Evolutionary conservation across 2,329 filamentous ascomycete genomes (phyloP).

Genomic region (Phaeophleospora eucalypticola): DNA sequence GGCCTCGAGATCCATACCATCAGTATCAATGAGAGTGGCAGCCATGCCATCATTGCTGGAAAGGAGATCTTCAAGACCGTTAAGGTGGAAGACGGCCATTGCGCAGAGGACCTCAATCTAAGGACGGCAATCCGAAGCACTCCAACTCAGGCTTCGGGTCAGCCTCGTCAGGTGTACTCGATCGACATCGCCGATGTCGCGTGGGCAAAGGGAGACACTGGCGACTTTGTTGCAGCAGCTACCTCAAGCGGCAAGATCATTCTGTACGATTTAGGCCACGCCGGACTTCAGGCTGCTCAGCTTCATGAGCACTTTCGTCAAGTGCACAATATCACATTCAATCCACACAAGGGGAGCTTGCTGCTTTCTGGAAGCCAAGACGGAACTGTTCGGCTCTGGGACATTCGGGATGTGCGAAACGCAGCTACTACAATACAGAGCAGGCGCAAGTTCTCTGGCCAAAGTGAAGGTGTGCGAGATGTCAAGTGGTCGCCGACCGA

Average conservation of each 20-base stretch:
- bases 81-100: slow-evolving; percentile 52
- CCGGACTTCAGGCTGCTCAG: slow-evolving; percentile 57
- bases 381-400: slow-evolving; percentile 61
- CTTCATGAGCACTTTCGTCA: slow-evolving; percentile 63
- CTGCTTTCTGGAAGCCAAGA: slow-evolving; percentile 63
- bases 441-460: slow-evolving; percentile 52
- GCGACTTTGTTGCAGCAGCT: slow-evolving; percentile 59
- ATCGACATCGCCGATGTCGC: slow-evolving; percentile 63
- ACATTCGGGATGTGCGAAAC: slow-evolving; percentile 51
- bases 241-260: slow-evolving; percentile 63
- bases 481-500: slow-evolving; percentile 63
- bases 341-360: slow-evolving; percentile 57
- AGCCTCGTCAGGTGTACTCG: slow-evolving; percentile 44
- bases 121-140: slow-evolving; percentile 58
- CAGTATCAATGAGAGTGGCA: slow-evolving; percentile 59
- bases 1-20: slow-evolving; percentile 60
- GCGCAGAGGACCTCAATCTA: slow-evolving; percentile 61
- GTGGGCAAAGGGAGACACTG: slow-evolving; percentile 61
- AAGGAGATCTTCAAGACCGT: slow-evolving; percentile 65
- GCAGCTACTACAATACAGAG: slow-evolving; percentile 50
- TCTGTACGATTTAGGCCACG: slow-evolving; percentile 60
- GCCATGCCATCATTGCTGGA: slow-evolving; percentile 61
- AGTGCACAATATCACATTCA: slow-evolving; percentile 63
- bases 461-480: slow-evolving; percentile 59
- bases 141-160: slow-evolving; percentile 48